Base-by-base conservation (phyloP, 1,284 basidiomycete species). In the Hemileia vastatrix region DNA sequence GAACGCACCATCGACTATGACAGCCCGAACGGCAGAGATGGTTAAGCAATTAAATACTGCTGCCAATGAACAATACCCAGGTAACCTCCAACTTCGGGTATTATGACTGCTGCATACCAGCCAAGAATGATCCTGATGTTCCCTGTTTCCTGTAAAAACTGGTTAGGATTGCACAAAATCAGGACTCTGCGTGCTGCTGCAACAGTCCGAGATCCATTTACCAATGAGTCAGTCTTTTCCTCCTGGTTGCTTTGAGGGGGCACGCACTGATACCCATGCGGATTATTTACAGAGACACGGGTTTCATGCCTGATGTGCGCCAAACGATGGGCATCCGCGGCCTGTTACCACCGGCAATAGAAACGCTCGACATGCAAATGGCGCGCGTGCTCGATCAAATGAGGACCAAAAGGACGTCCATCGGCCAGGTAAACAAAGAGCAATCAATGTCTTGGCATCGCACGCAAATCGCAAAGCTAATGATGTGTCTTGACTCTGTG, bases 341-440 rank as follows among this genome's bases (percentile, higher is more conserved):
- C 8, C 31, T 62, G 33, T 33, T 62, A 19, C 59, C 59, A 11
- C 59, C 59, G 9, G 59, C 59, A 3, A 53, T 62, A 43, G 59
- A 62, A 43, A 54, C 24, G 32, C 45, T 62, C 27, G 59, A 62
- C 33, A 50, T 53, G 44, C 59, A 62, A 49, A 62, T 62, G 59
- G 59, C 59, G 15, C 52, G 59, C 19, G 59, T 62, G 8, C 19
- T 62, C 15, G 59, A 62, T 62, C 59, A 62, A 33, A 62, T 62
- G 59, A 62, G 59, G 45, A 54, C 44, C 13, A 62, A 62, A 40
- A 44, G 59, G 49, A 62, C 59, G 32, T 47, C 52, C 18, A 62
- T 62, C 53, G 59, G 59, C 18, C 59, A 62, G 33, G 59, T 62
- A 54, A 52, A 32, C 23, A 6, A 54, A 31, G 4, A 3, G 13